phyloP scores from a whole-genome alignment of 1,284 basidiomycete species.

The Cutaneotrichosporon cutaneum region DNA sequence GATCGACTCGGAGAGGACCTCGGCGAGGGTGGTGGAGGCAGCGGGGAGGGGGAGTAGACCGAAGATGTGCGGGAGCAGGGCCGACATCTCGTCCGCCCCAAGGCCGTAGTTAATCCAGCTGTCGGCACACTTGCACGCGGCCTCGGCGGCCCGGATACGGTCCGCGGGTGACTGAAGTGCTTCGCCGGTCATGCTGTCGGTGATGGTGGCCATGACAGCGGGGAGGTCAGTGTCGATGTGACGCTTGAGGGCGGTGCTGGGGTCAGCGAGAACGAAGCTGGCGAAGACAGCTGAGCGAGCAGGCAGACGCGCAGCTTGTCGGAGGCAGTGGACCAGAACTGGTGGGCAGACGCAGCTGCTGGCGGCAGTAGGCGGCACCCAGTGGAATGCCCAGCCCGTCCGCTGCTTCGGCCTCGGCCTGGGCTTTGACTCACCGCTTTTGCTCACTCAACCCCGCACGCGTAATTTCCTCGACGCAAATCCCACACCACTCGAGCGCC shows the following conservation, averaged over 20 bases:
- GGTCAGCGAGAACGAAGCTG: constrained; percentile 5
- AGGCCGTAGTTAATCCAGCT: constrained; percentile 71
- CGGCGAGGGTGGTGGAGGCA: constrained; percentile 69
- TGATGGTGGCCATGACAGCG: constrained; percentile 68
- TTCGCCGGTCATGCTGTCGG: constrained; percentile 55
- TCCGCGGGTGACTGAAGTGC: constrained; percentile 26
- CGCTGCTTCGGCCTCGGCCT: background rate
- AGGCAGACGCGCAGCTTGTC: no score
- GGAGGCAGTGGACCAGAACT: no score
- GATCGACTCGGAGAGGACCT: constrained; percentile 70
- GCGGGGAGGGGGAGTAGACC: constrained; percentile 59
- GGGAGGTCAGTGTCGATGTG: constrained; percentile 59
- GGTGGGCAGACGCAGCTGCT: background rate
- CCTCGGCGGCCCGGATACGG: constrained; percentile 60
- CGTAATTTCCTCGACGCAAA: constrained; percentile 75
- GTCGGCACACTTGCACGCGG: constrained; percentile 73
- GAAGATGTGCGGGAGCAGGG: constrained; percentile 56
- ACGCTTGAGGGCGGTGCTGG: constrained; percentile 37
- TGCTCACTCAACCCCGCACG: constrained; percentile 70
- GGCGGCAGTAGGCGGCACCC: background rate
- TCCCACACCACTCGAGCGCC: constrained; percentile 74
- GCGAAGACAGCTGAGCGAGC: background rate
- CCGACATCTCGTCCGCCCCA: constrained; percentile 62
- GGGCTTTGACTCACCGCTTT: constrained; percentile 61
- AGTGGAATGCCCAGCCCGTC: background rate